Percentiles rank a stretch among this genome's conserved stretches.
Conservation (phyloP, 371 early-diverging fungal genomes). For the Actinomucor elegans region DNA sequence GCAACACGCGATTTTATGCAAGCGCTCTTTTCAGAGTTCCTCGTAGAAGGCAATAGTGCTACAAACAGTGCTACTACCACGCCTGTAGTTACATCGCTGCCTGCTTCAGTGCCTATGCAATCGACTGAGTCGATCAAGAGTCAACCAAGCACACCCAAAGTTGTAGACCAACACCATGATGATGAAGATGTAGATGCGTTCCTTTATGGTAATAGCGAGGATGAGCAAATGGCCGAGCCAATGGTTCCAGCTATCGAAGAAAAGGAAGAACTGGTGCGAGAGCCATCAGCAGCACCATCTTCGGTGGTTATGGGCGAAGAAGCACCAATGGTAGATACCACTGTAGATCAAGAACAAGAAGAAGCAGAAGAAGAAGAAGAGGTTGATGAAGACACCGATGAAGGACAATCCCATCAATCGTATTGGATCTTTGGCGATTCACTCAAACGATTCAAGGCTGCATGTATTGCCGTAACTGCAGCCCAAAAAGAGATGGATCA, state of each 20-base stretch:
- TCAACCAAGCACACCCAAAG: not conserved
- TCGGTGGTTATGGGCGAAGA: not conserved
- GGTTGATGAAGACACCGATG: conserved; percentile 2
- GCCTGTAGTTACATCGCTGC: too few relatives aligned
- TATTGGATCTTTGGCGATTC: conserved; percentile 52
- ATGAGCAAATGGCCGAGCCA: not conserved
- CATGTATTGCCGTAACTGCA: conserved; percentile 11
- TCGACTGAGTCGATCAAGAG: too few relatives aligned
- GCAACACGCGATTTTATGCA: conserved; percentile 28
- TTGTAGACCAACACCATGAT: conserved; percentile 8
- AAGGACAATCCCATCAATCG: conserved; percentile 35
- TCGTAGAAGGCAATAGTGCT: conserved; percentile 11
- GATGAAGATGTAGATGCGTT: conserved; percentile 37
- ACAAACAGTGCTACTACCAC: too few relatives aligned
- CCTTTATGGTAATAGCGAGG: conserved; percentile 33
- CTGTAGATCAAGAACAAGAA: not conserved
- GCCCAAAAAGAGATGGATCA: conserved; percentile 7
- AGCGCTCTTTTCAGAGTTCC: conserved; percentile 30
- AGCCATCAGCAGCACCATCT: not conserved
- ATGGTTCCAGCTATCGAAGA: not conserved
- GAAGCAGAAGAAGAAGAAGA: conserved; percentile 4
- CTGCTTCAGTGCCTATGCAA: conserved; percentile 9
- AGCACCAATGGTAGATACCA: not conserved
- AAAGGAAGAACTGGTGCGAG: conserved; percentile 4
- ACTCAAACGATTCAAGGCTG: conserved; percentile 31